Percentiles rank a stretch among this genome's conserved stretches.
Conservation (phyloP, 2,329 filamentous ascomycete species). For the Fusarium transvaalense region DNA sequence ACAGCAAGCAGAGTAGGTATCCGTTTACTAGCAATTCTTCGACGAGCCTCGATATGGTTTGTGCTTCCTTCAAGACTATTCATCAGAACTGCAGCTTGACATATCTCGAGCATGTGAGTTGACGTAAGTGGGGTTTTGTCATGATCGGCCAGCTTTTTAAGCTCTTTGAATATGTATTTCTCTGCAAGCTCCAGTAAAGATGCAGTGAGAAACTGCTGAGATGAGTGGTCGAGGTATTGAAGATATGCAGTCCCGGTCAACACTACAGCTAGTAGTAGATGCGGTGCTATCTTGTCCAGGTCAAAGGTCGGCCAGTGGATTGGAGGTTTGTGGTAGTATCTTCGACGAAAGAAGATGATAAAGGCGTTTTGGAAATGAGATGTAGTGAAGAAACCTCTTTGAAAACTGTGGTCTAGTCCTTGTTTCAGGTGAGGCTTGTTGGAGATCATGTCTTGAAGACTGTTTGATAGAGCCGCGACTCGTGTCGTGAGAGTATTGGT, state of each 20-base stretch:
- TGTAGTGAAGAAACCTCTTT: constrained; percentile 6
- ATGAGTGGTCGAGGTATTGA: not conserved
- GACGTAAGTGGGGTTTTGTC: constrained; percentile 2
- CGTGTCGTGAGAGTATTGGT: not conserved
- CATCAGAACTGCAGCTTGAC: constrained; percentile 30
- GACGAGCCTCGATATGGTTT: constrained; percentile 18
- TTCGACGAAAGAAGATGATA: constrained; percentile 6
- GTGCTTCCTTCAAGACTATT: constrained; percentile 8
- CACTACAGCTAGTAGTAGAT: constrained; percentile 12
- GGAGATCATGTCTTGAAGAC: not conserved
- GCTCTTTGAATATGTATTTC: constrained; percentile 27
- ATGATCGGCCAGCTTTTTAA: not conserved
- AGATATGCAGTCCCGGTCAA: constrained; percentile 21
- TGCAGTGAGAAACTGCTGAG: not conserved
- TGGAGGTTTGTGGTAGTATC: constrained; percentile 16
- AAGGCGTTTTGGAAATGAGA: constrained; percentile 23
- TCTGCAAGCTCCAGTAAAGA: constrained; percentile 21
- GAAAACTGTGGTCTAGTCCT: not conserved
- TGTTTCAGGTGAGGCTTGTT: constrained; percentile 19
- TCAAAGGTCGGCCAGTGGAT: constrained; percentile 41
- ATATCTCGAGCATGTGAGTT: constrained; percentile 13
- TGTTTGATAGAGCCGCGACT: not conserved
- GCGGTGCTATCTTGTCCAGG: constrained; percentile 14
- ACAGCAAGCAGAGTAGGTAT: constrained; percentile 17
- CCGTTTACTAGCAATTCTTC: constrained; percentile 7